Evolutionary conservation across 73 alveolate genomes (phyloP).

Genomic region (Paramecium sonneborni): DNA sequence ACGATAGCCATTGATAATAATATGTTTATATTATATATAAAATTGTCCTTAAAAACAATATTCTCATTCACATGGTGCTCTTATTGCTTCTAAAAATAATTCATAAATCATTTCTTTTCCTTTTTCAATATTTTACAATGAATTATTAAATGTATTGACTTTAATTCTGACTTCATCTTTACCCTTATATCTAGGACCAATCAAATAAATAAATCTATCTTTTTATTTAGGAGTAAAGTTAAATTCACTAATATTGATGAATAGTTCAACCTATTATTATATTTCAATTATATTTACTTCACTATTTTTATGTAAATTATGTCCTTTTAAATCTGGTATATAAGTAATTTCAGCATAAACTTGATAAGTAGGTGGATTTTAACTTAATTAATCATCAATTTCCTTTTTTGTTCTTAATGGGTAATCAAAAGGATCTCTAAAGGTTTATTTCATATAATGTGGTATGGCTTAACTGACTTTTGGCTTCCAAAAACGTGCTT

Average conservation of each 20-base stretch:
- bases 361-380: conserved; percentile 23
- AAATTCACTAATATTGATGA: conserved; percentile 57
- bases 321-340: background rate
- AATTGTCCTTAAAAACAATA: background rate
- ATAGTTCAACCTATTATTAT: background rate
- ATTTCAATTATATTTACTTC: background rate
- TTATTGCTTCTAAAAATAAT: conserved; percentile 49
- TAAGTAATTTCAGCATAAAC: conserved; percentile 42
- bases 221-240: conserved; percentile 47
- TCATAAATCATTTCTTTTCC: conserved; percentile 66
- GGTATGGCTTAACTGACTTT: conserved; percentile 58
- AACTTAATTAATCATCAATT: conserved; percentile 17
- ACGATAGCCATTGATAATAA: background rate
- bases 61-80: conserved; percentile 67
- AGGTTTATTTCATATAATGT: conserved; percentile 47
- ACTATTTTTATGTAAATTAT: background rate
- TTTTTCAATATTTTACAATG: conserved; percentile 45
- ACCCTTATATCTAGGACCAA: conserved; percentile 70
- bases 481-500: conserved; percentile 51
- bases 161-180: conserved; percentile 34
- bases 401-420: conserved; percentile 65
- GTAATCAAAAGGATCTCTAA: conserved; percentile 72
- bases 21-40: background rate
- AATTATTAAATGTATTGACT: conserved; percentile 29
- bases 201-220: conserved; percentile 60